Evolutionary conservation across 352 stramenopile species (phyloP).

Genomic region (Peronospora tabacina): DNA sequence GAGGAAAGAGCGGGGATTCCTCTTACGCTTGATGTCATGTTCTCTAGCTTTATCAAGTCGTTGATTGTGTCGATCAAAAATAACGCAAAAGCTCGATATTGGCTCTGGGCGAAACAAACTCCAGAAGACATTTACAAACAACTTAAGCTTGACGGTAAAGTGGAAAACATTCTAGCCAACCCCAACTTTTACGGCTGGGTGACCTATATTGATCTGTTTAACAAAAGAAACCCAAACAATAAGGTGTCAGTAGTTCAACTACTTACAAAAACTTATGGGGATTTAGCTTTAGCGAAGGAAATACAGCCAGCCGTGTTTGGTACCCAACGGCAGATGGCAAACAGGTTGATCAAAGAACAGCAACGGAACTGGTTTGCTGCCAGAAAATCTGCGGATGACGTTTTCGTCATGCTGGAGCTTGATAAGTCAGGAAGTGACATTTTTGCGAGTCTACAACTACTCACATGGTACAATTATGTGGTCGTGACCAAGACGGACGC

Average conservation of each 20-base stretch:
- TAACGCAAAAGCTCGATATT: constrained; percentile 3
- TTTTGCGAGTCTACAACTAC: constrained; percentile 1
- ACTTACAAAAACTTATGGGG: constrained; percentile 6
- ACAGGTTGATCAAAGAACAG: background rate
- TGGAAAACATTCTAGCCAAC: constrained; percentile 3
- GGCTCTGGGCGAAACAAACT: constrained; percentile 5
- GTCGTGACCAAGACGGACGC: background rate
- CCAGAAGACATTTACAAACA: constrained; percentile 4
- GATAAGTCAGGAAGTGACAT: background rate
- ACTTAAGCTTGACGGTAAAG: constrained; percentile 3
- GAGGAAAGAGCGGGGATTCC: constrained; percentile 1
- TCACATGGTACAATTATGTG: constrained; percentile 9
- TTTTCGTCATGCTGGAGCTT: constrained; percentile 4
- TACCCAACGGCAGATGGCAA: background rate
- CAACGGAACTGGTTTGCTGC: too few relatives aligned
- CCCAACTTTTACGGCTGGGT: constrained; percentile 5
- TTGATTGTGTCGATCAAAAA: constrained; percentile 2
- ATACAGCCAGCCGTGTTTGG: background rate
- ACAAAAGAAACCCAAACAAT: constrained; percentile 7
- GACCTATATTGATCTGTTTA: constrained; percentile 9
- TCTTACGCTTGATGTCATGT: background rate
- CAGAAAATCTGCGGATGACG: background rate
- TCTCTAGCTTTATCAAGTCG: constrained; percentile 1
- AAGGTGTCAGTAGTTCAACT: constrained; percentile 2
- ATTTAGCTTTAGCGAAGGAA: constrained; percentile 3